These are phyloP conservation scores for Aquilaria yunnanensis DNA, from an alignment of 345 rosid genomes.

Conservation along the genomic window DNA sequence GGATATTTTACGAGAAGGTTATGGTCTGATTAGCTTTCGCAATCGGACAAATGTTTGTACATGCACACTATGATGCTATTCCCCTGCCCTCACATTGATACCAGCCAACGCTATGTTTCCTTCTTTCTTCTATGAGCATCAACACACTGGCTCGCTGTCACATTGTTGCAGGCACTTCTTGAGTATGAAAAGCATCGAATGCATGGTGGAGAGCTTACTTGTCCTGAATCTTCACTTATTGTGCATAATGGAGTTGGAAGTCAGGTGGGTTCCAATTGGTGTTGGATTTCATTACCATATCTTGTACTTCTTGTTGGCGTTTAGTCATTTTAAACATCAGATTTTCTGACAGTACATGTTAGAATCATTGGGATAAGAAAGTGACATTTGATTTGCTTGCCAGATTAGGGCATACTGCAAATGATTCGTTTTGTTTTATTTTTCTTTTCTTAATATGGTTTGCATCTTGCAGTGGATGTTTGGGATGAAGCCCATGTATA, in stretches of 20 bases:
- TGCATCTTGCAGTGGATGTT: no score
- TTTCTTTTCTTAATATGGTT: no score
- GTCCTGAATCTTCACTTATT: constrained; percentile 26
- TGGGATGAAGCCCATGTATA: background rate
- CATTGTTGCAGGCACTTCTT: constrained; percentile 42
- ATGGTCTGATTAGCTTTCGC: constrained; percentile 8
- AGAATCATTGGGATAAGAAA: no score
- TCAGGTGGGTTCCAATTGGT: constrained; percentile 31
- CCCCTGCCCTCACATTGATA: background rate
- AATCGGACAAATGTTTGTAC: background rate
- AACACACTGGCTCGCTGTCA: background rate
- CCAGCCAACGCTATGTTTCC: background rate
- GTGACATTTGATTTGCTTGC: no score
- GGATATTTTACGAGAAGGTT: constrained; percentile 70
- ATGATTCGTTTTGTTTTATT: no score
- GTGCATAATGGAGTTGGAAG: constrained; percentile 39
- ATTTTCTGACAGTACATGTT: no score
- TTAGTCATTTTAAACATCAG: no score
- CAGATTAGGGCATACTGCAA: no score
- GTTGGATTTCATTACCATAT: no score
- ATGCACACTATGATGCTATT: background rate
- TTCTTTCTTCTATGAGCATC: background rate
- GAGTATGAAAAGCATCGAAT: constrained; percentile 61
- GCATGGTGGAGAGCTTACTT: constrained; percentile 42
- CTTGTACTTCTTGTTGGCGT: no score